These are phyloP conservation scores for Arxiozyma bovina DNA, from an alignment of 1,139 yeast species.

Conservation along the genomic window DNA sequence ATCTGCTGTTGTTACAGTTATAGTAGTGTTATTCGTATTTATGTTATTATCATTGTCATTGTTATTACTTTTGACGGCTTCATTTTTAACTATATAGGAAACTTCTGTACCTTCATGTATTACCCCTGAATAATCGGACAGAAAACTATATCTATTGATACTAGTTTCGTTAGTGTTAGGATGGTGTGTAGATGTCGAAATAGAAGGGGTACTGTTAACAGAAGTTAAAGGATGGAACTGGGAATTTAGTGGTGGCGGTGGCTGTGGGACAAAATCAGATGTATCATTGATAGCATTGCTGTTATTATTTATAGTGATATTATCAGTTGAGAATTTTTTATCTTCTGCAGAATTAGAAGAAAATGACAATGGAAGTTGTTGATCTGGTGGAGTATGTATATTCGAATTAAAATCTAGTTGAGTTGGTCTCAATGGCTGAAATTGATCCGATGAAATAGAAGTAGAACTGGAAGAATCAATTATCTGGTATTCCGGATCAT, in stretches of 20 bases:
- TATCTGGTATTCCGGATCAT: background rate
- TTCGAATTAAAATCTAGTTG: background rate
- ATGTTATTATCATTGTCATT: background rate
- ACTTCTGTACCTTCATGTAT: conserved; percentile 40
- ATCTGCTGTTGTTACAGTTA: background rate
- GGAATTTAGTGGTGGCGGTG: background rate
- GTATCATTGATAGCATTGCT: background rate
- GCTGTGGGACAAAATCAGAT: background rate
- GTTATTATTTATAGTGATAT: background rate
- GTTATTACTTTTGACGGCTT: background rate
- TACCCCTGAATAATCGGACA: conserved; percentile 40
- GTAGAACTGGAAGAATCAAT: background rate
- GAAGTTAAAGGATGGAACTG: background rate
- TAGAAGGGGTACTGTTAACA: background rate
- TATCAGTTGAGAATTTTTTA: background rate
- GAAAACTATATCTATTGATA: conserved; percentile 33
- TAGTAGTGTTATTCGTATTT: background rate
- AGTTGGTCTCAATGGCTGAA: background rate
- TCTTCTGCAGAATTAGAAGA: background rate
- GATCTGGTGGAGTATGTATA: conserved; percentile 1
- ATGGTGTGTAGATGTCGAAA: background rate
- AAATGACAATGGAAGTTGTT: background rate
- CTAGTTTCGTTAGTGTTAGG: conserved; percentile 5
- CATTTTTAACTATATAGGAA: conserved; percentile 32
- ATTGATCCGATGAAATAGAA: conserved; percentile 1